Evolutionary conservation across 495 filamentous ascomycete genomes (phyloP), one percentile per base, ranked within the genome.

Genomic region (Tuber umbilicatum): DNA sequence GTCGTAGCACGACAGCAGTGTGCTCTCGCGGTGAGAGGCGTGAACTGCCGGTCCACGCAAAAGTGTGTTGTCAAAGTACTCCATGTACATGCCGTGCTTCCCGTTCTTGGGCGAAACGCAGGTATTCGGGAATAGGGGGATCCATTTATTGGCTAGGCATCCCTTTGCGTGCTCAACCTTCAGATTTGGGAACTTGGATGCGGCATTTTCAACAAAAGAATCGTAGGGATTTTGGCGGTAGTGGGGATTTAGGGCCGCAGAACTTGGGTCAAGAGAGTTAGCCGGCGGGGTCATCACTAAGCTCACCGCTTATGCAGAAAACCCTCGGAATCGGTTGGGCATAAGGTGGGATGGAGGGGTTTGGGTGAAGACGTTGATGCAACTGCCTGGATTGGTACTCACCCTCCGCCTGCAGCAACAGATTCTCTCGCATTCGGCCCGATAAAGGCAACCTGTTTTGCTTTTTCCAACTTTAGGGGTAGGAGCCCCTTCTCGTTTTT

Each of bases 401-500:
- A 82, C 80, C 80, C 81, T 78, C 81, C 81, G 42, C 81, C 81
- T 67, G 81, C 81, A 69, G 81, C 81, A 19, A 82, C 81, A 10
- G 81, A 82, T 71, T 80, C 74, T 35, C 73, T 80, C 45, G 91
- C 87, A 81, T 94, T 94, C 21, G 92, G 92, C 9, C 92, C 92
- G 77, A 91, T 90, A 50, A 91, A 84, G 14, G 88, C 85, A 68
- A 89, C 85, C 72, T 88, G 89, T 78, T 89, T 89, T 35, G 87
- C 85, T 76, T 87, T 89, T 68, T 75, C 75, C 60, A 82, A 80
- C 70, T 87, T 88, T 23, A 94, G 83, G 2, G 92, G 92, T 9
- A 94, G 84, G 31, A 90, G 83, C 64, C 85, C 84, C n/a, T 85
- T 85, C 16, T 92, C 87, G 68, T 94, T 94, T 83, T 93, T 92